Conservation (phyloP, 1,284 basidiomycete species). For the Vanrija sp. region DNA sequence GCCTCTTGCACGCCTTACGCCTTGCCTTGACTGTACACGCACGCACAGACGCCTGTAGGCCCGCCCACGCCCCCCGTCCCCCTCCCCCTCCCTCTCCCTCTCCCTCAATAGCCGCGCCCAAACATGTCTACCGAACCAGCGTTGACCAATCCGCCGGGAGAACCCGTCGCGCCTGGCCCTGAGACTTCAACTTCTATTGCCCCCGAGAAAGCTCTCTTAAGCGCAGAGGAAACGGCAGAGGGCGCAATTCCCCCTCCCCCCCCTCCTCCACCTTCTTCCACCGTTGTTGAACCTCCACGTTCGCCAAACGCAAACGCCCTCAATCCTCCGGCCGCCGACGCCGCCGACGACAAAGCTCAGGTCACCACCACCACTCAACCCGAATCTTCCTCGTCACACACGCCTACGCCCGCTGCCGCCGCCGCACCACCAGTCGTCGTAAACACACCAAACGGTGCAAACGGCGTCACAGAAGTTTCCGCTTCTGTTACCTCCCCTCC, state of each 20-base stretch:
- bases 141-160: too few species aligned
- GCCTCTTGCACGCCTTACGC: neutral
- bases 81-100: neutral
- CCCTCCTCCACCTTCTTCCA: slow-evolving; percentile 29
- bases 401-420: neutral
- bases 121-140: too few species aligned
- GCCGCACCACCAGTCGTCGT: neutral
- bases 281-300: slow-evolving; percentile 34
- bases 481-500: slow-evolving; percentile 8
- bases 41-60: too few species aligned
- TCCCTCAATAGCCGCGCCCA: neutral
- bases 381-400: neutral
- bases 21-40: too few species aligned
- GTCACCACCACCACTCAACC: too few species aligned
- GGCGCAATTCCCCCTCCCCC: too few species aligned
- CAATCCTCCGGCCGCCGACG: slow-evolving; percentile 17
- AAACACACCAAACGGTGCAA: neutral
- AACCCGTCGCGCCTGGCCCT: neutral
- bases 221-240: slow-evolving; percentile 31
- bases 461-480: neutral
- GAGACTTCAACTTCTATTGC: neutral
- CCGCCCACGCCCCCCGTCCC: too few species aligned
- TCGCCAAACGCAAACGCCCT: slow-evolving; percentile 29
- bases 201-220: slow-evolving; percentile 30
- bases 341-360: too few species aligned